phyloP scores from a whole-genome alignment of 106 monocot genomes.

The Allium sativum region DNA sequence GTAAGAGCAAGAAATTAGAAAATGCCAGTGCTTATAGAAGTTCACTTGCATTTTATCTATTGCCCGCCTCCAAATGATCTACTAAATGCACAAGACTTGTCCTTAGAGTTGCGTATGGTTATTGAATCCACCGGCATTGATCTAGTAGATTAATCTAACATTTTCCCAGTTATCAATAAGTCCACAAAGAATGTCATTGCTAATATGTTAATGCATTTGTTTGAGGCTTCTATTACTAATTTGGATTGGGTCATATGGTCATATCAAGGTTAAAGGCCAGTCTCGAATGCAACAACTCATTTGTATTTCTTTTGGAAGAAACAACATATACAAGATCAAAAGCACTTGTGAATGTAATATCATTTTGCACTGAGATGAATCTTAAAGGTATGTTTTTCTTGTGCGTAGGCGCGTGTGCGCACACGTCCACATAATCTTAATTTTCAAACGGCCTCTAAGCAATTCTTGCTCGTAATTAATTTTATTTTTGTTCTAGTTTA shows the following conservation, averaged over 20 bases:
- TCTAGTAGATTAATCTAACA: slow-evolving; percentile 33
- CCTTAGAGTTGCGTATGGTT: slow-evolving; percentile 46
- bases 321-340: slow-evolving; percentile 55
- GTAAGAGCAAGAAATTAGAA: slow-evolving; percentile 25
- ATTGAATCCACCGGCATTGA: slow-evolving; percentile 47
- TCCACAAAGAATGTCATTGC: slow-evolving; percentile 45
- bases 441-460: too few species aligned
- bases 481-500: too few species aligned
- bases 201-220: slow-evolving; percentile 31
- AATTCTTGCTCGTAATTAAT: too few species aligned
- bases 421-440: too few species aligned
- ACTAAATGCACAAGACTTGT: slow-evolving; percentile 35
- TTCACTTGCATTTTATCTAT: slow-evolving; percentile 32
- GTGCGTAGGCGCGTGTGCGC: too few species aligned
- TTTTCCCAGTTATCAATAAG: slow-evolving; percentile 39
- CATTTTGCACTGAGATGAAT: slow-evolving; percentile 67
- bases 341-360: slow-evolving; percentile 51
- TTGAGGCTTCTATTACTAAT: slow-evolving; percentile 50
- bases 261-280: slow-evolving; percentile 45
- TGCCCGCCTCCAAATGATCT: slow-evolving; percentile 53
- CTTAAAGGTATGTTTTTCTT: slow-evolving; percentile 48
- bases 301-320: slow-evolving; percentile 38
- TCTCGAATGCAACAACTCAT: slow-evolving; percentile 8
- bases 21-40: slow-evolving; percentile 34
- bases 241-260: slow-evolving; percentile 68